A percentile compares a stretch with the other conserved stretches of the same genome.
Conservation (phyloP, 208 protist species). For the Leptomonas pyrrhocoris region DNA sequence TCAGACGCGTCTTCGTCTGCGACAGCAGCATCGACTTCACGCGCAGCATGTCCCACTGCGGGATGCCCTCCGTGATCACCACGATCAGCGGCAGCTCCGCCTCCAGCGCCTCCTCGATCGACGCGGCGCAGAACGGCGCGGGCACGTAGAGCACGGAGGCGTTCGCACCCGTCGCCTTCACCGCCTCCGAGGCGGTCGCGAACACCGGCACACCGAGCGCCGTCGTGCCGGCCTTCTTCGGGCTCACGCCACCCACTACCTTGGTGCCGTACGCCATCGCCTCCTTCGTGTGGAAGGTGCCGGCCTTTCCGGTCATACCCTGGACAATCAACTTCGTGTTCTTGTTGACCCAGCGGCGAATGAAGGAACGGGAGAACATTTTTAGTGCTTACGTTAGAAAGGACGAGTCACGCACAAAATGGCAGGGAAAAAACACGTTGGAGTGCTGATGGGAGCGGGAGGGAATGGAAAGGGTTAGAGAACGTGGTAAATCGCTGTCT, state of each 20-base stretch:
- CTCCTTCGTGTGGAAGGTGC: conserved; percentile 97
- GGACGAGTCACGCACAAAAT: not conserved
- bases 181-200: conserved; percentile 86
- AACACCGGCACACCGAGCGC: conserved; percentile 97
- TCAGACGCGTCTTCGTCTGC: conserved; percentile 95
- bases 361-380: conserved; percentile 69
- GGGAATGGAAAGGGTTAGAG: too few relatives aligned
- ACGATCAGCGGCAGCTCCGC: conserved; percentile 97
- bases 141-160: conserved; percentile 98
- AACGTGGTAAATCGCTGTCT: too few relatives aligned
- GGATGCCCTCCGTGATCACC: conserved; percentile 99
- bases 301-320: conserved; percentile 98
- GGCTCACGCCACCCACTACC: conserved; percentile 98
- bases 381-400: too few relatives aligned
- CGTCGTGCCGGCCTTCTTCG: conserved; percentile 95
- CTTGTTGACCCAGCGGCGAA: conserved; percentile 90
- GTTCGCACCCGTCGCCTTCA: conserved; percentile 91
- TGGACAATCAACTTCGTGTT: conserved; percentile 98
- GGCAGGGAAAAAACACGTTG: too few relatives aligned
- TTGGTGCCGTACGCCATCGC: conserved; percentile 98
- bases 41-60: conserved; percentile 98
- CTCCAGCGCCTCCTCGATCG: conserved; percentile 97
- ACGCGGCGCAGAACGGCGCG: conserved; percentile 93
- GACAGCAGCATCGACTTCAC: conserved; percentile 93
- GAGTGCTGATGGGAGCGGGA: too few relatives aligned